These are phyloP conservation scores for Pseudopithomyces maydicus DNA, from an alignment of 2,329 filamentous ascomycete genomes.

Conservation along the genomic window DNA sequence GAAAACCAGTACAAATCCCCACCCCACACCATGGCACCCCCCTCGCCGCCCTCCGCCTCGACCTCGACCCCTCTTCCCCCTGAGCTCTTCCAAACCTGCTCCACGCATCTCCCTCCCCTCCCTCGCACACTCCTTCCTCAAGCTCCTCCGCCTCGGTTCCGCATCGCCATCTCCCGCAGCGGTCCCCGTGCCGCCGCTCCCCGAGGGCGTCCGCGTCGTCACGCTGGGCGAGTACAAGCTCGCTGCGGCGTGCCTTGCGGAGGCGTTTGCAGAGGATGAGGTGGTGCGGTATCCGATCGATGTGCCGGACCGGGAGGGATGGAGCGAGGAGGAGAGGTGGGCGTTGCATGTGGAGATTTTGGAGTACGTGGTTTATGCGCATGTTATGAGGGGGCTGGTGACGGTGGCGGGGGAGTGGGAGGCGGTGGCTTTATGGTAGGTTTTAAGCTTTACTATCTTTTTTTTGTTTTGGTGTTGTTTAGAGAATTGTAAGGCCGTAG, in stretches of 20 bases:
- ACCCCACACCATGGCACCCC: conserved; percentile 52
- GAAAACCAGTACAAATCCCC: conserved; percentile 49
- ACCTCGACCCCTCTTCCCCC: conserved; percentile 3
- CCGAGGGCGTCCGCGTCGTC: conserved; percentile 65
- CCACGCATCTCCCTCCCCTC: conserved; percentile 43
- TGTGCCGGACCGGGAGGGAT: conserved; percentile 67
- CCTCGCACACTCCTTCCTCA: conserved; percentile 33
- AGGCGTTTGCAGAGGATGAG: conserved; percentile 77
- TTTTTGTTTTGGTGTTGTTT: too few species aligned
- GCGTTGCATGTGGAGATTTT: conserved; percentile 77
- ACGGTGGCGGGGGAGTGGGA: conserved; percentile 79
- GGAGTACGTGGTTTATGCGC: conserved; percentile 76
- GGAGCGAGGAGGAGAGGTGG: conserved; percentile 72
- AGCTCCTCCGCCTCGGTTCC: conserved; percentile 33
- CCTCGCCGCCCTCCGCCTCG: conserved; percentile 36
- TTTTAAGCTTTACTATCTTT: conserved; percentile 16
- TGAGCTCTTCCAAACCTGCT: neutral
- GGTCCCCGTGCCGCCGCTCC: conserved; percentile 23
- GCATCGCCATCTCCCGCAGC: conserved; percentile 8
- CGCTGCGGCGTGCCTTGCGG: conserved; percentile 73
- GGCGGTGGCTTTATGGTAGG: conserved; percentile 78
- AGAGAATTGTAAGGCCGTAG: too few species aligned
- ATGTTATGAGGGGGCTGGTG: conserved; percentile 74
- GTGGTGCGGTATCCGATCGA: conserved; percentile 77
- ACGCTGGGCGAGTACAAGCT: conserved; percentile 70